phyloP scores from a whole-genome alignment of 805 yeast genomes.

The Allodekkera sacchari region DNA sequence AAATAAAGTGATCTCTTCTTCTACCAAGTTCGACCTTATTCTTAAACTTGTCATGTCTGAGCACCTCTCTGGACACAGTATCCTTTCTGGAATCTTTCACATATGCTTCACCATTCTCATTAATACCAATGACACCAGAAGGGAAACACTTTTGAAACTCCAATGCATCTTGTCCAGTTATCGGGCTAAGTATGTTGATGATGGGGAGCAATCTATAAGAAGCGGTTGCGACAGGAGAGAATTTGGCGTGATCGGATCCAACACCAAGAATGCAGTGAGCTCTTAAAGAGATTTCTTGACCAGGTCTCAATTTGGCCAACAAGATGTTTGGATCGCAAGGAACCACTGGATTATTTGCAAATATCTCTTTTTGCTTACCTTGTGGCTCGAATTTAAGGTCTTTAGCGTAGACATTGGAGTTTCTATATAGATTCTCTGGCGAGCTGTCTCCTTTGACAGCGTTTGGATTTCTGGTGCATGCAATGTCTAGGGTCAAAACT shows the following conservation, averaged over 20 bases:
- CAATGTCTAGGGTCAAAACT: constrained; percentile 70
- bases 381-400: constrained; percentile 89
- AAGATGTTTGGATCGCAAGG: constrained; percentile 86
- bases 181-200: constrained; percentile 67
- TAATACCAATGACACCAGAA: constrained; percentile 79
- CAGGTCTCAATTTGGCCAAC: constrained; percentile 89
- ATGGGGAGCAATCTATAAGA: constrained; percentile 89
- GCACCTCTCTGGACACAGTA: constrained; percentile 93
- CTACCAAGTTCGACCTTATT: constrained; percentile 90
- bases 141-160: constrained; percentile 89
- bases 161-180: constrained; percentile 66
- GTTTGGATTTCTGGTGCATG: constrained; percentile 79
- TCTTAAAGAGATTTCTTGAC: constrained; percentile 86
- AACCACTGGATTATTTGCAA: constrained; percentile 57
- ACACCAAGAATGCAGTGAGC: constrained; percentile 88
- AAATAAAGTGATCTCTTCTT: constrained; percentile 85
- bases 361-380: constrained; percentile 72
- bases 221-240: constrained; percentile 95
- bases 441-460: constrained; percentile 72
- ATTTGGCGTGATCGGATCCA: constrained; percentile 91
- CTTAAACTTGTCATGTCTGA: constrained; percentile 85
- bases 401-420: constrained; percentile 80
- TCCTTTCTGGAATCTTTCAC: constrained; percentile 90
- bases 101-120: constrained; percentile 57
- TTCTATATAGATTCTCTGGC: constrained; percentile 76